Evolutionary conservation across 192 early-diverging fungal species (phyloP), one percentile per base, ranked within the genome.

Genomic region (Coemansia sp.): DNA sequence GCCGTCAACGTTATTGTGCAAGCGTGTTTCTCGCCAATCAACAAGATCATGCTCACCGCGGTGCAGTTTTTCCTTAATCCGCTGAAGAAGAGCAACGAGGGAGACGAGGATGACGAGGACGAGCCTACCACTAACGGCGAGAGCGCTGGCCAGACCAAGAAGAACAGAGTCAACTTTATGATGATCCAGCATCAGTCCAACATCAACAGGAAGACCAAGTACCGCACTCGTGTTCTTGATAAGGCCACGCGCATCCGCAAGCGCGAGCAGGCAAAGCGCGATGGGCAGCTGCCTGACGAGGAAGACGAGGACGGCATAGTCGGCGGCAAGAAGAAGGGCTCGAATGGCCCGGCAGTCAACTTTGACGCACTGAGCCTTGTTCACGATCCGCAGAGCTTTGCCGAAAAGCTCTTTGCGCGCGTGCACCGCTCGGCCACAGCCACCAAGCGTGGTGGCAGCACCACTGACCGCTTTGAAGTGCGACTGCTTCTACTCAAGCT

Each of bases 1-100:
- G 98, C 97, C 17, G 94, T 97, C 63, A 99, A 99, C 76, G 93
- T 99, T 15, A 92, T 99, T 74, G 89, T 92, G 14, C 92, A 96
- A 68, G 96, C 96, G 8, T 97, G 94, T 75, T 95, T 97, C 61
- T 96, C 93, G 40, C 87, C 88, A 23, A 86, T 88, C 8, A 83
- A 91, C 73, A 99, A 99, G 74, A 84, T 99, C 34, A 88, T 90
- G 64, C 88, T 93, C 17, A 94, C 94, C 1, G 97, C 96, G 1
- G 72, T 97, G 6, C 89, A 95, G 57, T 99, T 99, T 70, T 98
- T 98, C 68, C 82, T 98, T 61, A 92, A 90, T 56, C 87, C 85
- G 52, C 85, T 87, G 20, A 74, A 67, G 57, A 71, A 52, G 31
- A 76, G 79, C 61, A 85, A 90, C 37, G 88, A 90, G 23, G 76